Evolutionary conservation across 805 yeast species (phyloP).

Genomic region (Yarrowia hollandica): DNA sequence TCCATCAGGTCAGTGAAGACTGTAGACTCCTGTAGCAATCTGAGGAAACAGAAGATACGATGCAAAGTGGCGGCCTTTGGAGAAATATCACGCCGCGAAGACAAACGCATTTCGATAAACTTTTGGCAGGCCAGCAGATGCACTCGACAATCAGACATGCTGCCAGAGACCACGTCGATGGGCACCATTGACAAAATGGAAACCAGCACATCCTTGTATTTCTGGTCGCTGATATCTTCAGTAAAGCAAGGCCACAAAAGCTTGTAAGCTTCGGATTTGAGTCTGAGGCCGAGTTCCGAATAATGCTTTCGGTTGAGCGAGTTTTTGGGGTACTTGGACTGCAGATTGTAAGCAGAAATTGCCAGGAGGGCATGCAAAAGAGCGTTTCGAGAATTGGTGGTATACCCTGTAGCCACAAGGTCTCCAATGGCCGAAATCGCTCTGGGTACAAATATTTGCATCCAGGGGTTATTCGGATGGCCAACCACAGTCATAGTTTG

Average conservation of each 20-base stretch:
- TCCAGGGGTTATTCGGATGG: slow-evolving; percentile 82
- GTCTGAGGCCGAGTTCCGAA: slow-evolving; percentile 67
- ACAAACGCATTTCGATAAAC: slow-evolving; percentile 69
- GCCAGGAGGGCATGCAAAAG: slow-evolving; percentile 76
- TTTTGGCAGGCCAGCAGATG: slow-evolving; percentile 76
- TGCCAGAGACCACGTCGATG: slow-evolving; percentile 87
- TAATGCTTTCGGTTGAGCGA: slow-evolving; percentile 69
- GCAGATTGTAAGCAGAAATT: slow-evolving; percentile 77
- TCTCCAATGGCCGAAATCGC: slow-evolving; percentile 84
- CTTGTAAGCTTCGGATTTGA: slow-evolving; percentile 70
- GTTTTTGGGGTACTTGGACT: slow-evolving; percentile 66
- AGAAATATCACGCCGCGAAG: slow-evolving; percentile 61
- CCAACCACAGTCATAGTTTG: slow-evolving; percentile 74
- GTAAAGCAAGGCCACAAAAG: slow-evolving; percentile 62
- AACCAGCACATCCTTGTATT: slow-evolving; percentile 79
- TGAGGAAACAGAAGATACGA: slow-evolving; percentile 72
- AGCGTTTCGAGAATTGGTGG: slow-evolving; percentile 76
- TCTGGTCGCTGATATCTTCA: slow-evolving; percentile 54
- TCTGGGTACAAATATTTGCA: slow-evolving; percentile 78
- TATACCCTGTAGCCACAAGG: slow-evolving; percentile 66
- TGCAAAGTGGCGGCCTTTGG: slow-evolving; percentile 77
- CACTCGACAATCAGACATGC: slow-evolving; percentile 79
- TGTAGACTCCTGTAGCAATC: slow-evolving; percentile 76
- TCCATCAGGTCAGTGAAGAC: slow-evolving; percentile 38
- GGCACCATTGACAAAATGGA: slow-evolving; percentile 85